Conservation (phyloP, 371 early-diverging fungal genomes). For the Mucor racemosus region DNA sequence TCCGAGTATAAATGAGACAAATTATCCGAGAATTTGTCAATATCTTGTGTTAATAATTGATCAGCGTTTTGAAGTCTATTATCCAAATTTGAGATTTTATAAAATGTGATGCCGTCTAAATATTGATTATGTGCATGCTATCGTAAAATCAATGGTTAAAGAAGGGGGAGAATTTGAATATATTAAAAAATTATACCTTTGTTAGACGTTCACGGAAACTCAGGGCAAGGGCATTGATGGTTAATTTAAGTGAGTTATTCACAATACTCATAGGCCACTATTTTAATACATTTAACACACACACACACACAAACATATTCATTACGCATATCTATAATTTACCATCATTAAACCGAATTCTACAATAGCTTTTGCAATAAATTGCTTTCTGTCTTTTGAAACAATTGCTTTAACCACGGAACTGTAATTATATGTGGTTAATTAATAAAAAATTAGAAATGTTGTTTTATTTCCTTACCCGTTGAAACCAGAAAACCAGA, state of each 20-base stretch:
- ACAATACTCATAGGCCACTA: conserved; percentile 81
- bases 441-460: too few relatives aligned
- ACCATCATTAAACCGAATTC: conserved; percentile 82
- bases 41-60: conserved; percentile 87
- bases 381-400: conserved; percentile 65
- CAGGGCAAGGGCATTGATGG: conserved; percentile 73
- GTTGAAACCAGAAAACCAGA: conserved; percentile 76
- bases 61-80: conserved; percentile 83
- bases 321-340: conserved; percentile 16
- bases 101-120: conserved; percentile 80
- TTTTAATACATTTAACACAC: not conserved
- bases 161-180: not conserved
- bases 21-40: conserved; percentile 84
- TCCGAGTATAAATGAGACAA: conserved; percentile 80
- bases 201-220: conserved; percentile 82
- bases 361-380: conserved; percentile 66
- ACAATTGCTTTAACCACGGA: conserved; percentile 77
- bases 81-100: conserved; percentile 82
- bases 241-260: conserved; percentile 75
- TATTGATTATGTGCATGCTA: conserved; percentile 85
- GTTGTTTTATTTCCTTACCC: conserved; percentile 39
- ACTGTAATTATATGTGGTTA: conserved; percentile 20
- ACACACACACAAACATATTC: not conserved
- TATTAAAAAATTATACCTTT: conserved; percentile 37
- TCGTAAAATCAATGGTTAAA: not conserved